Evolutionary conservation across 2,329 filamentous ascomycete genomes (phyloP), one percentile per base, ranked within the genome.

Genomic region (Exophiala sp.): DNA sequence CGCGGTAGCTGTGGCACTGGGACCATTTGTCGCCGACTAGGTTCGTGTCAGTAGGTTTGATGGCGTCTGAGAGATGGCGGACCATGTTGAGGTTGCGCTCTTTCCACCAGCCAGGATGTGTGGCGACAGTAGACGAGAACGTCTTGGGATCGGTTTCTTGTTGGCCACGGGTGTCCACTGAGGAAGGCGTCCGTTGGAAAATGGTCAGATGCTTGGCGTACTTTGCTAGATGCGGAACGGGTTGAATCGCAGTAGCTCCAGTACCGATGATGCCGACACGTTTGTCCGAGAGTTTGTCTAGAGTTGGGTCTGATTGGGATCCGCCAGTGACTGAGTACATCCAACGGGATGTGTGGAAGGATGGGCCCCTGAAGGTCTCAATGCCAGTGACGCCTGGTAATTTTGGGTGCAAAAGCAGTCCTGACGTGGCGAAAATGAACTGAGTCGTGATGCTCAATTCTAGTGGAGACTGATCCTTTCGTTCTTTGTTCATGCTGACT

Each of bases 181-280:
- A 65, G 0, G 76, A 71, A 1, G 82, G 80, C 2, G 63, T 65
- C 1, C 62, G 59, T 38, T 65, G 63, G 12, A 64, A 41, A 12
- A 65, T 47, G 20, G 48, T 54, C 1, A 65, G 51, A 72, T 79
- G 67, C 46, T 77, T 74, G 0, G 78, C 74, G 57, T 68, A 78
- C 38, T 58, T 58, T 9, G 51, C 54, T 11, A 58, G 51, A 39
- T 56, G 32, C 20, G 54, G 54, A 18, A 61, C 35, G 2, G 36
- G 39, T 33, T 61, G 57, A 6, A 61, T 46, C 1, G 50, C 50
- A 10, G 52, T 60, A 9, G 52, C 50, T 3, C 57, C 59, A 6
- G 49, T 56, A 3, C 59, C 59, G 5, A 61, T 45, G 7, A 61
- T 45, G 20, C 38, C 57, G 11, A 60, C 56, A 8, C 46, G 33